Evolutionary conservation across 768 basidiomycete genomes (phyloP).

Genomic region (Suillus occidentalis): DNA sequence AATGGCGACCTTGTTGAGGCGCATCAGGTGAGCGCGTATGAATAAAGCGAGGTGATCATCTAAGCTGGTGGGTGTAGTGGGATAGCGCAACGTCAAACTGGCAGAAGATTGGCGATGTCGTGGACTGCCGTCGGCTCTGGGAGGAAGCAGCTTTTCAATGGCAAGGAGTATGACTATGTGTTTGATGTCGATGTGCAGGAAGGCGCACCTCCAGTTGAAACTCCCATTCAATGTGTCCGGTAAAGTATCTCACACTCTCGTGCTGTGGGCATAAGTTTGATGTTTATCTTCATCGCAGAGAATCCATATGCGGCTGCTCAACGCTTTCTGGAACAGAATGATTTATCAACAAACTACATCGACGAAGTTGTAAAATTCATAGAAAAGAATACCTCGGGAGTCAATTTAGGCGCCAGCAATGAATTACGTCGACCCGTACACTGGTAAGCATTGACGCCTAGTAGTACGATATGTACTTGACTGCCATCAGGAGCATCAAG

Average conservation of each 20-base stretch:
- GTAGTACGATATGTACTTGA: not conserved
- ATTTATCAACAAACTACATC: conserved; percentile 78
- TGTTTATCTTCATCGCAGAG: conserved; percentile 47
- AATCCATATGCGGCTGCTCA: conserved; percentile 91
- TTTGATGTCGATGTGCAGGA: conserved; percentile 97
- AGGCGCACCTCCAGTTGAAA: conserved; percentile 87
- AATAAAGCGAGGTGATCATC: not conserved
- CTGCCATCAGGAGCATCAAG: conserved; percentile 56
- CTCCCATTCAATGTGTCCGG: conserved; percentile 91
- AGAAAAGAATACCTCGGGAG: conserved; percentile 83
- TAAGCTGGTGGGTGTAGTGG: conserved; percentile 60
- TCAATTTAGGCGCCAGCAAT: conserved; percentile 60
- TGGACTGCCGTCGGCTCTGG: conserved; percentile 89
- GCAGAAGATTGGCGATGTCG: conserved; percentile 95
- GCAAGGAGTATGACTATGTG: conserved; percentile 98
- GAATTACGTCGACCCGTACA: conserved; percentile 89
- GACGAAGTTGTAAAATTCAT: conserved; percentile 94
- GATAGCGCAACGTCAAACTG: conserved; percentile 64
- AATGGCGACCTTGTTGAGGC: conserved; percentile 83
- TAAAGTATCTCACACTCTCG: conserved; percentile 31
- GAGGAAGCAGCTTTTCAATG: conserved; percentile 89
- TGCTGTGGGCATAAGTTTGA: not conserved
- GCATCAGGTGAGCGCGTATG: conserved; percentile 64
- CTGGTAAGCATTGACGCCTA: conserved; percentile 49
- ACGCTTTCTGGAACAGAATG: conserved; percentile 79